Evolutionary conservation across 2,329 filamentous ascomycete genomes (phyloP).

Genomic region (Corynespora cassiicola): DNA sequence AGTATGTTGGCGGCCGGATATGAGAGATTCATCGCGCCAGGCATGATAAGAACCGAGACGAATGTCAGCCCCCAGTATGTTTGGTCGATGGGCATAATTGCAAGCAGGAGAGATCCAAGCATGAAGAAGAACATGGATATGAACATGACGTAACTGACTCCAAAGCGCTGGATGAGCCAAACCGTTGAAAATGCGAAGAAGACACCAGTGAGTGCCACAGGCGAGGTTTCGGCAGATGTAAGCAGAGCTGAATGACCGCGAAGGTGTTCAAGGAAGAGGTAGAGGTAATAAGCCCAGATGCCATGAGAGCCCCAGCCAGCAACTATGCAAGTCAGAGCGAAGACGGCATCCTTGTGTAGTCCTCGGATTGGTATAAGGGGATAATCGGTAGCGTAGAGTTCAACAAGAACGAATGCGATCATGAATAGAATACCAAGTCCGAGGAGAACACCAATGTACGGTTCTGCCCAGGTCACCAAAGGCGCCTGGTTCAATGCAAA

Average conservation of each 20-base stretch:
- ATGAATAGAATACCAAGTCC: constrained; percentile 63
- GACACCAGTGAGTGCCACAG: constrained; percentile 33
- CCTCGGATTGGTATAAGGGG: constrained; percentile 65
- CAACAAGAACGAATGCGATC: constrained; percentile 59
- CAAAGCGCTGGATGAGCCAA: constrained; percentile 27
- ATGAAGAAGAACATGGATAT: constrained; percentile 35
- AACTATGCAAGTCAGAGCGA: constrained; percentile 62
- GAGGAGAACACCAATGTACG: constrained; percentile 62
- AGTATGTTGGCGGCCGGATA: constrained; percentile 49
- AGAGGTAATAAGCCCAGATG: constrained; percentile 39
- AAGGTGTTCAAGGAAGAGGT: constrained; percentile 31
- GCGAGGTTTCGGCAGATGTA: constrained; percentile 27
- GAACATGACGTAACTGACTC: constrained; percentile 31
- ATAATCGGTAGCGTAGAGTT: constrained; percentile 51
- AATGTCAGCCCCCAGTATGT: constrained; percentile 50
- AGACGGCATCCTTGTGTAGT: constrained; percentile 56
- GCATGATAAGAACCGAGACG: constrained; percentile 33
- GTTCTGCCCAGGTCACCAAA: constrained; percentile 62
- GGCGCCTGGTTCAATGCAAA: constrained; percentile 71
- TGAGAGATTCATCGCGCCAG: constrained; percentile 45
- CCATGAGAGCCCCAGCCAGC: constrained; percentile 45
- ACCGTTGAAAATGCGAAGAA: constrained; percentile 33
- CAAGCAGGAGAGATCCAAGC: constrained; percentile 44
- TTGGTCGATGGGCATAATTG: constrained; percentile 45
- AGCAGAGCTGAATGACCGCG: constrained; percentile 29